phyloP scores from a whole-genome alignment of 306 rosid genomes.

The Cotoneaster glaucophyllus region DNA sequence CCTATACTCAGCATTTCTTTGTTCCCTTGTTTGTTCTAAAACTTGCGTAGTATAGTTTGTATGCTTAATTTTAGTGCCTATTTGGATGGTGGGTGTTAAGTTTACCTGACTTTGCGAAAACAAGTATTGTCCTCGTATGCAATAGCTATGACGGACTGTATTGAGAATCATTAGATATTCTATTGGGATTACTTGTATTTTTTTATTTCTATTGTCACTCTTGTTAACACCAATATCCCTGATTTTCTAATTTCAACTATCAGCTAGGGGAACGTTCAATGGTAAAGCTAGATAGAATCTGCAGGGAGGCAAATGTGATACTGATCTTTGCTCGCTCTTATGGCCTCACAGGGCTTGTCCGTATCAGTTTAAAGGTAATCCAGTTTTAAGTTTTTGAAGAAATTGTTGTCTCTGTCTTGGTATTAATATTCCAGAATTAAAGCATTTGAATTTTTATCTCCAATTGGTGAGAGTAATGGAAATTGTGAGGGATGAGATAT shows the following conservation, averaged over 20 bases:
- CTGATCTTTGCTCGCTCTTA: conserved; percentile 89
- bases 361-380: conserved; percentile 85
- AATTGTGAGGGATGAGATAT: neutral
- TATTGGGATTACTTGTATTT: neutral
- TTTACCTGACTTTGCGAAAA: too few species aligned
- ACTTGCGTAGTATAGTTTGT: neutral
- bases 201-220: neutral
- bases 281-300: conserved; percentile 86
- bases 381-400: neutral
- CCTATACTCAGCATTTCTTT: neutral
- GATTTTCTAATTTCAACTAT: conserved; percentile 23
- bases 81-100: too few species aligned
- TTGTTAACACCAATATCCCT: conserved; percentile 15
- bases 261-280: conserved; percentile 82
- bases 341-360: conserved; percentile 88
- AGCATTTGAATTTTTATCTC: neutral
- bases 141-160: neutral
- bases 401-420: neutral
- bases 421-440: neutral
- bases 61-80: too few species aligned
- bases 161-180: neutral
- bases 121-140: neutral
- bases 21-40: neutral
- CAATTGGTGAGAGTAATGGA: neutral
- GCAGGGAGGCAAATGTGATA: conserved; percentile 75